Evolutionary conservation across 441 rosid species (phyloP).

Genomic region (Adansonia gregorii): DNA sequence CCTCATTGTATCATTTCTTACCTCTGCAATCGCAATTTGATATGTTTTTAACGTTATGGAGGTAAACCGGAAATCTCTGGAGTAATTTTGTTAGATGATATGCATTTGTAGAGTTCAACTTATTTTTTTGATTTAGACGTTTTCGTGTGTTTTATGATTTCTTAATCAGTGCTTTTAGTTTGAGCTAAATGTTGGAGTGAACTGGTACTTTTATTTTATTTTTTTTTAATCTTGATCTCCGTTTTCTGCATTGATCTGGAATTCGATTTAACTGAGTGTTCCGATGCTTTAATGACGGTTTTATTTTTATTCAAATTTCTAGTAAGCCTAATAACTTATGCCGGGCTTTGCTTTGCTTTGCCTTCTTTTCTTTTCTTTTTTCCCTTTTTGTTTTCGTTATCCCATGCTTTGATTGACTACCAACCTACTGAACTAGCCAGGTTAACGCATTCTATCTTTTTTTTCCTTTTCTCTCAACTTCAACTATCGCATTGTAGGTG

Average conservation of each 20-base stretch:
- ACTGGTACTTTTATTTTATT: neutral
- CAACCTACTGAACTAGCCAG: neutral
- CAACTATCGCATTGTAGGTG: constrained; percentile 53
- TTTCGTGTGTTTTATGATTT: neutral
- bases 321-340: neutral
- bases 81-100: neutral
- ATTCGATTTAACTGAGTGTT: neutral
- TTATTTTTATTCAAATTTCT: neutral
- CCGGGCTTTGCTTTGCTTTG: neutral
- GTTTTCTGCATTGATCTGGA: constrained; percentile 13
- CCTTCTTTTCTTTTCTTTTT: too few species aligned
- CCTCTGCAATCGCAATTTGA: neutral
- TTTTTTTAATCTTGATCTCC: neutral
- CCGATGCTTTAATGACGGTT: neutral
- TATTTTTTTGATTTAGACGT: neutral
- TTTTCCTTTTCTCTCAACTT: constrained; percentile 8
- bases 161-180: constrained; percentile 17
- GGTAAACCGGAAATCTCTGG: neutral
- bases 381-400: neutral
- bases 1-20: neutral
- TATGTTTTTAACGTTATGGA: neutral
- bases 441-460: neutral
- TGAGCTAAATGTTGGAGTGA: constrained; percentile 4
- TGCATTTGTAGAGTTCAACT: neutral
- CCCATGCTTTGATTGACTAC: neutral